Evolutionary conservation across 2,329 filamentous ascomycete species (phyloP).

Genomic region (Corinectria fuckeliana): DNA sequence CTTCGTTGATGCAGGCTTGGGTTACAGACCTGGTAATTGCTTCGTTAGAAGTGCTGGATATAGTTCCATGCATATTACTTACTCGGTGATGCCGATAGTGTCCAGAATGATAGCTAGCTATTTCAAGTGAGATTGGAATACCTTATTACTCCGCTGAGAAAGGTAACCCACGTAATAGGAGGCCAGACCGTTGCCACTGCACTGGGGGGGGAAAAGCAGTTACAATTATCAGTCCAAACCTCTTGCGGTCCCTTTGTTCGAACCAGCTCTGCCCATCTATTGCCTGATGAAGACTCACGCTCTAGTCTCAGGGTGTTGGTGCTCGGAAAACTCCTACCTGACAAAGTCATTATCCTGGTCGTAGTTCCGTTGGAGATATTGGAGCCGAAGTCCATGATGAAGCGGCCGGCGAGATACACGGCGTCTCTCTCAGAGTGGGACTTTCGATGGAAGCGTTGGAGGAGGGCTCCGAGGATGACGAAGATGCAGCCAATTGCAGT

Average conservation of each 20-base stretch:
- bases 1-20: constrained; percentile 35
- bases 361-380: constrained; percentile 34
- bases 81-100: constrained; percentile 36
- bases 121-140: neutral
- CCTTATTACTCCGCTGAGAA: neutral
- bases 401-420: constrained; percentile 30
- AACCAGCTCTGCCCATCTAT: constrained; percentile 29
- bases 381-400: constrained; percentile 33
- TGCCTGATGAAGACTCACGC: constrained; percentile 10
- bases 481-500: constrained; percentile 30
- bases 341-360: constrained; percentile 28
- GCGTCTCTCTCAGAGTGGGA: constrained; percentile 21
- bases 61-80: accelerated
- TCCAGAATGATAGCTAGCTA: constrained; percentile 30
- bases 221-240: constrained; percentile 30
- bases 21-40: constrained; percentile 15
- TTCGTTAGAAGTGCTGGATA: neutral
- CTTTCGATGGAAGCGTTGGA: constrained; percentile 32
- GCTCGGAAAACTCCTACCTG: constrained; percentile 24
- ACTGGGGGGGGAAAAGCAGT: constrained; percentile 33
- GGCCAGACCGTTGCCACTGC: constrained; percentile 32
- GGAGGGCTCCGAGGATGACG: constrained; percentile 27
- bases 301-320: constrained; percentile 29
- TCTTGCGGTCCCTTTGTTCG: constrained; percentile 32
- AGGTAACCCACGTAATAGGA: constrained; percentile 30